A percentile compares a stretch with the other conserved stretches of the same genome.
Conservation (phyloP, 2,329 filamentous ascomycete species). For the Curvularia hawaiiensis region DNA sequence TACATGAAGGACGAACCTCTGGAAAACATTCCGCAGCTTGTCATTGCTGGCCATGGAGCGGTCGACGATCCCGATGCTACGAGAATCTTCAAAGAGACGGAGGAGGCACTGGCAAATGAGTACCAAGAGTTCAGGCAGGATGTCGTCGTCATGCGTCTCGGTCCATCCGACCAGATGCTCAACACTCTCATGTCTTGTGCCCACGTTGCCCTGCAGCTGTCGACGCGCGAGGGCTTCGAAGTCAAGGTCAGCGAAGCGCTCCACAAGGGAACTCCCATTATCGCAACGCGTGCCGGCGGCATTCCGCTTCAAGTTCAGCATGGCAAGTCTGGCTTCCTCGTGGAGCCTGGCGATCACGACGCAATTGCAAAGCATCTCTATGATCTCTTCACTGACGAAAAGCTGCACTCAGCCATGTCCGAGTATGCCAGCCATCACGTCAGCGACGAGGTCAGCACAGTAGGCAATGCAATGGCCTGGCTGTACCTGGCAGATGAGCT, state of each 20-base stretch:
- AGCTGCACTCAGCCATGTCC: constrained; percentile 71
- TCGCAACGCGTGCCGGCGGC: constrained; percentile 76
- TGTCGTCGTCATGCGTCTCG: constrained; percentile 76
- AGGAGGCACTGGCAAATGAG: constrained; percentile 66
- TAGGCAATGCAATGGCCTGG: constrained; percentile 78
- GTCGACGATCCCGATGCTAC: constrained; percentile 81
- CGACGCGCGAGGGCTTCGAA: constrained; percentile 82
- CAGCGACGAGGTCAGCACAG: constrained; percentile 81
- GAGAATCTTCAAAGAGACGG: constrained; percentile 72
- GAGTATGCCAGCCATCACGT: constrained; percentile 68
- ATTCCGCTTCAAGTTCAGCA: constrained; percentile 80
- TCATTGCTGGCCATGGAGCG: constrained; percentile 79
- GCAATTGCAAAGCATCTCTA: constrained; percentile 71
- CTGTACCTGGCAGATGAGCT: constrained; percentile 76
- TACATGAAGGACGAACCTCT: constrained; percentile 58
- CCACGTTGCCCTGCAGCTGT: constrained; percentile 77
- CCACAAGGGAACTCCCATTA: constrained; percentile 78
- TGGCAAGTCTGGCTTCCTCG: constrained; percentile 73
- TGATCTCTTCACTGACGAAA: constrained; percentile 67
- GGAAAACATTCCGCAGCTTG: constrained; percentile 68
- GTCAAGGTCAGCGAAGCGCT: constrained; percentile 85
- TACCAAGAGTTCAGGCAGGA: constrained; percentile 59
- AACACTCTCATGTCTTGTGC: constrained; percentile 76
- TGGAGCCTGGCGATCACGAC: constrained; percentile 71
- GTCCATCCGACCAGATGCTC: constrained; percentile 79